Evolutionary conservation across 305 asterid genomes (phyloP), one percentile per base, ranked within the genome.

Genomic region (Fraxinus ornus): DNA sequence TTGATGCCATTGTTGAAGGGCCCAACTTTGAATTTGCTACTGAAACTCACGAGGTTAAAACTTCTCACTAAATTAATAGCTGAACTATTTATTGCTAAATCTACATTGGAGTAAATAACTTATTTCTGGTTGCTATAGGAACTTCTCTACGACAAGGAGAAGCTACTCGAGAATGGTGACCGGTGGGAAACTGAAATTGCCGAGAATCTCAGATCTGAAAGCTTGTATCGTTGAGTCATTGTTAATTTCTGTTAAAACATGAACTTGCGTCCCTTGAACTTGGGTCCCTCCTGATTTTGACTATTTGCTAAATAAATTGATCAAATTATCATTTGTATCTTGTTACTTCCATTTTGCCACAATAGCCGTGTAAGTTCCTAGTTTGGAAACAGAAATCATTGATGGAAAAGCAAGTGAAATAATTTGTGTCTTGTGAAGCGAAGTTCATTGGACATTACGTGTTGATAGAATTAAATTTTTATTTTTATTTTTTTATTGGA

Each of bases 171-270:
- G 88, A 95, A 93, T 78, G 98, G 98, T 36, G 98, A 93, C 87
- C 77, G 97, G 77, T 95, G 98, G 98, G 98, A 95, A 83, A 92
- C 98, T 71, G 98, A 95, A 90, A 95, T 95, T 28, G 97, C 98
- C 2, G 98, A 93, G 92, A 92, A 95, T 86, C 98, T 93, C 73
- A 91, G 94, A 83, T 89, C 98, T 5, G 98, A 95, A 86, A 95
- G 98, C 92, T 91, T 95, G 17, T 95, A 93, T 66, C 98, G 98
- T 75, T 93, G 72, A 60, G 21, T 76, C 35, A 30, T 66, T 52
- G 28, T 57, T 82, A 19, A 41, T 21, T 3, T 81, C 70, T 79
- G 33, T 68, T 47, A 47, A 62, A 62, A 84, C 47, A 37, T 26
- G 78, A 64, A 77, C 13, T 41, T 52, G 62, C 21, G 37, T 4